phyloP scores from a whole-genome alignment of 1,139 yeast species.

The Meyerozyma smithsonii region DNA sequence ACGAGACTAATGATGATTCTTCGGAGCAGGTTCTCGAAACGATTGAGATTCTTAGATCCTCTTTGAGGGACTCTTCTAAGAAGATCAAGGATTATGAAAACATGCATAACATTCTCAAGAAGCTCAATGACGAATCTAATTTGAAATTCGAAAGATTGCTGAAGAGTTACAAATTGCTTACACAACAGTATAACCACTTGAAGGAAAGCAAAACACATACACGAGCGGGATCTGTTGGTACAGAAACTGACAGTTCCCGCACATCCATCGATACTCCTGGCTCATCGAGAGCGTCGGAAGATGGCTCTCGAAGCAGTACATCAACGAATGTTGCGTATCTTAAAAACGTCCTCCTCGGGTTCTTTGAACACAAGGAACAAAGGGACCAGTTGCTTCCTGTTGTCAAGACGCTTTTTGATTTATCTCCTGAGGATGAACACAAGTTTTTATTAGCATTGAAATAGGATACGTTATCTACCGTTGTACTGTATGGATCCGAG shows the following conservation, averaged over 20 bases:
- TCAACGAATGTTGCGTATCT: conserved; percentile 61
- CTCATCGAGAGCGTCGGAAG: neutral
- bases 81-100: conserved; percentile 54
- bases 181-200: conserved; percentile 50
- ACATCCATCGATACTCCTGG: neutral
- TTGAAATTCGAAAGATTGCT: conserved; percentile 62
- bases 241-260: neutral
- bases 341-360: conserved; percentile 83
- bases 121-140: conserved; percentile 62
- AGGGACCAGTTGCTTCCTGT: conserved; percentile 82
- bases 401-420: conserved; percentile 64
- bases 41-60: conserved; percentile 45
- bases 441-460: conserved; percentile 61
- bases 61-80: conserved; percentile 46
- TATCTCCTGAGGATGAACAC: conserved; percentile 67
- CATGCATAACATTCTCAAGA: conserved; percentile 54
- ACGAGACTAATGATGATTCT: conserved; percentile 19
- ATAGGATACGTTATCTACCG: conserved; percentile 15
- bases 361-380: conserved; percentile 89
- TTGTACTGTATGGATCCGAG: neutral
- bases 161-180: conserved; percentile 58
- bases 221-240: conserved; percentile 4
- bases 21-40: conserved; percentile 28
- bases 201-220: conserved; percentile 14
- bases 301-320: neutral